Evolutionary conservation across 2,329 filamentous ascomycete genomes (phyloP).

Genomic region (Rachicladosporium sp.): DNA sequence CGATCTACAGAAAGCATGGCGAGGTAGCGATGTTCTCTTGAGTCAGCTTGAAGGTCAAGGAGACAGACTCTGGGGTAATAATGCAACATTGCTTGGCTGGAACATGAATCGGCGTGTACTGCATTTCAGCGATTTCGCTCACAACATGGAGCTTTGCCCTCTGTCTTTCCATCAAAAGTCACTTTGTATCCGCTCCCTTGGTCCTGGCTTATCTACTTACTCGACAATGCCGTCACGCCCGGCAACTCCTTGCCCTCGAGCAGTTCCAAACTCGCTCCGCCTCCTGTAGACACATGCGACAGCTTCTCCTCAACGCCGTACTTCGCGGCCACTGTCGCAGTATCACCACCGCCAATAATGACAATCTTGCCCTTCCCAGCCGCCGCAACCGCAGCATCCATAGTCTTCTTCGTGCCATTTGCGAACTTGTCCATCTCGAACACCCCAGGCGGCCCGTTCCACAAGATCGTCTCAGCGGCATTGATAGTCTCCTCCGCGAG

Average conservation of each 20-base stretch:
- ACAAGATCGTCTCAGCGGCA: constrained; percentile 89
- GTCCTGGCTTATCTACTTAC: constrained; percentile 34
- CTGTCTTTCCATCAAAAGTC: no score
- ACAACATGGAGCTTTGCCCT: no score
- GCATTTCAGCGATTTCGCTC: no score
- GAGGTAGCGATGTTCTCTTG: no score
- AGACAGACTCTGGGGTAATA: no score
- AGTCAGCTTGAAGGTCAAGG: no score
- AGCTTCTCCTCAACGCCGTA: constrained; percentile 93
- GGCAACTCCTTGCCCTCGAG: constrained; percentile 97
- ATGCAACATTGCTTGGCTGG: no score
- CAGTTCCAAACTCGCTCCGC: constrained; percentile 88
- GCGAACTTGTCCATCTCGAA: constrained; percentile 97
- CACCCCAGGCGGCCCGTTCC: constrained; percentile 95
- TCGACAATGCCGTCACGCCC: constrained; percentile 82
- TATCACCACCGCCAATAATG: constrained; percentile 97
- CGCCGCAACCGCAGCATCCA: constrained; percentile 76
- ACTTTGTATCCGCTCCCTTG: no score
- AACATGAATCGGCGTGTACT: no score
- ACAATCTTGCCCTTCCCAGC: constrained; percentile 81
- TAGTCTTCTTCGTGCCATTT: constrained; percentile 78
- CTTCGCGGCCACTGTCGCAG: constrained; percentile 93
- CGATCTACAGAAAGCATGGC: no score
- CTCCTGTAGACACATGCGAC: constrained; percentile 94
- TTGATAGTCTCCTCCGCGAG: constrained; percentile 79